Evolutionary conservation across 2,329 filamentous ascomycete species (phyloP).

Genomic region (Alternaria arborescens): DNA sequence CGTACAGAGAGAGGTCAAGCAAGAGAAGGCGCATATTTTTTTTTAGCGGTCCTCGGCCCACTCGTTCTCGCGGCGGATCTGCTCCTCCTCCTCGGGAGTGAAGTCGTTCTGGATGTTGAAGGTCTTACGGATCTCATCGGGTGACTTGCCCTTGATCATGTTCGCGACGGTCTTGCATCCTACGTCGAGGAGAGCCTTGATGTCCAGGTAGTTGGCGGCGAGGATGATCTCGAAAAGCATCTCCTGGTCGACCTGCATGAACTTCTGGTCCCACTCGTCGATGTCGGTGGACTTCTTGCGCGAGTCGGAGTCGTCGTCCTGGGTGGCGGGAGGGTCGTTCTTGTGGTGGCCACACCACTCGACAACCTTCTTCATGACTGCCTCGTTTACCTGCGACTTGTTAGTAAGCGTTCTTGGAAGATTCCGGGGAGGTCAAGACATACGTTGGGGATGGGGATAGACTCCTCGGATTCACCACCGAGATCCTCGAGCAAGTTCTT

Average conservation of each 20-base stretch:
- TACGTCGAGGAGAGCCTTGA: slow-evolving; percentile 96
- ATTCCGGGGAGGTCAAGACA: slow-evolving; percentile 24
- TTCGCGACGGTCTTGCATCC: slow-evolving; percentile 99
- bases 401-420: slow-evolving; percentile 33
- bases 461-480: slow-evolving; percentile 68
- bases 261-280: slow-evolving; percentile 99
- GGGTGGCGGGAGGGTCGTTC: slow-evolving; percentile 80
- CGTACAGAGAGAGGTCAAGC: slow-evolving; percentile 2
- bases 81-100: slow-evolving; percentile 97
- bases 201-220: slow-evolving; percentile 97
- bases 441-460: slow-evolving; percentile 86
- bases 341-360: slow-evolving; percentile 98
- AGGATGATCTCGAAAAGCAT: slow-evolving; percentile 99
- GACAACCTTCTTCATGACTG: slow-evolving; percentile 93
- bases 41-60: slow-evolving; percentile 57
- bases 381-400: slow-evolving; percentile 75
- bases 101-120: slow-evolving; percentile 99
- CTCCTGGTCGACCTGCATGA: slow-evolving; percentile 99
- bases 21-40: slow-evolving; percentile 8
- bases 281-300: slow-evolving; percentile 99
- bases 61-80: slow-evolving; percentile 71
- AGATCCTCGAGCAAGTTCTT: slow-evolving; percentile 99
- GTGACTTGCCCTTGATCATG: slow-evolving; percentile 99
- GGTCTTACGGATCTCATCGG: slow-evolving; percentile 98
- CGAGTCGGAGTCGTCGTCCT: slow-evolving; percentile 90